Base-by-base conservation (phyloP, 148 eudicot genomes). In the Salicornia ramosissima region DNA sequence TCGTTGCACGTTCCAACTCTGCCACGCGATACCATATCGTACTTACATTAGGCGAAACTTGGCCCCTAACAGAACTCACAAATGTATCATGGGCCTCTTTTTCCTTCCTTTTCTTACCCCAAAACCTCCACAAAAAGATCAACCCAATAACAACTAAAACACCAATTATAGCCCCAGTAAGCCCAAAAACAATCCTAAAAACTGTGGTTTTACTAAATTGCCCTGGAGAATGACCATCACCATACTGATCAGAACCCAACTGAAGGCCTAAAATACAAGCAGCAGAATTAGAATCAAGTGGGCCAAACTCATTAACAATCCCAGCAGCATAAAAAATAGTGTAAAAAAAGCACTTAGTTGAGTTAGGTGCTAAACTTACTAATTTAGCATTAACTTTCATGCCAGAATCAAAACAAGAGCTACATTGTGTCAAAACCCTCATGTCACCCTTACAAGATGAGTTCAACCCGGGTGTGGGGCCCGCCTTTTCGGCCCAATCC, bases 1-100 rank as follows among this genome's bases (percentile, higher is more conserved):
- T 54, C 0, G 96, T 86, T 13, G 91, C 96, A 10, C 75, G 75
- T 63, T 85, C 86, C n/a, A 89, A 79, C 67, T 89, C 95, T 10
- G 34, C 64, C 10, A 82, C 70, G 4, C 45, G 45, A 22, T 86
- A 86, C 88, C 89, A 88, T 69, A 74, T 88, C 5, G 87, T 82
- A 10, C 87, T 83, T 0, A 74, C 73, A 54, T 80, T 83, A 22
- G 89, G 87, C 29, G 83, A 78, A 64, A 85, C 83, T 29, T 77
- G 84, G 0, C 84, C 77, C 50, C 76, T 83, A 2, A 83, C 80
- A 58, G 81, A 76, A 10, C 22, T 64, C 8, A 85, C 82, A 65
- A 82, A 83, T 13, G 72, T 64, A 47, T 80, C 81, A 64, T 88
- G 92, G 40, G 71, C 18, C 6, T 46, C 82, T 61, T 54, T 67